Conservation (phyloP, 2,329 filamentous ascomycete genomes). For the Reticulascus tulasneorum region DNA sequence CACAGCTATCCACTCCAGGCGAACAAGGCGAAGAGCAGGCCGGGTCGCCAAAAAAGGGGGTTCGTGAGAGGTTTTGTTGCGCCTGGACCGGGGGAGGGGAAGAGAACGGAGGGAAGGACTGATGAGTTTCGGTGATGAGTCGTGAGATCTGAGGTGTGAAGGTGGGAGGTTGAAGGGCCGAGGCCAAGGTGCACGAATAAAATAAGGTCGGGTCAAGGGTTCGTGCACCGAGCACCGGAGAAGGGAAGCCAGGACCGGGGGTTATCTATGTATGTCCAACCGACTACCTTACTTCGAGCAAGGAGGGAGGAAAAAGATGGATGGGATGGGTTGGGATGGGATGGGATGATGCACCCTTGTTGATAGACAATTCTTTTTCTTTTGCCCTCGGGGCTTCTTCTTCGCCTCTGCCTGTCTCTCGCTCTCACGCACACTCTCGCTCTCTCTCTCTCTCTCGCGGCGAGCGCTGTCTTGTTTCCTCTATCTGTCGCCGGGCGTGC, state of each 20-base stretch:
- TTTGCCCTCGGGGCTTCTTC: neutral
- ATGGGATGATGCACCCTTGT: neutral
- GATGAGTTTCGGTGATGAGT: constrained; percentile 9
- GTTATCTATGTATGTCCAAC: too few relatives aligned
- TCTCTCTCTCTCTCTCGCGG: neutral
- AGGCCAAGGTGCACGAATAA: constrained; percentile 14
- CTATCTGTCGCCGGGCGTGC: too few relatives aligned
- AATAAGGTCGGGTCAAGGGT: constrained; percentile 10
- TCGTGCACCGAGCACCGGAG: constrained; percentile 15
- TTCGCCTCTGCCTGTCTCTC: neutral
- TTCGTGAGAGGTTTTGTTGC: neutral
- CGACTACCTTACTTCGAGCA: neutral
- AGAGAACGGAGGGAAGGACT: too few relatives aligned
- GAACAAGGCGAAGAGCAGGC: too few relatives aligned
- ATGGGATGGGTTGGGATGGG: neutral
- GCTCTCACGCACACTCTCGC: constrained; percentile 7
- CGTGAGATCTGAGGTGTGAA: constrained; percentile 12
- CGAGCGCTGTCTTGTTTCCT: neutral
- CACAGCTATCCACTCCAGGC: too few relatives aligned
- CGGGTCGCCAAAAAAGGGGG: too few relatives aligned
- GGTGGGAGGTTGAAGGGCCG: constrained; percentile 13
- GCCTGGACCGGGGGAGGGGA: neutral
- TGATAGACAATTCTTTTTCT: neutral
- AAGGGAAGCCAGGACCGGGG: too few relatives aligned
- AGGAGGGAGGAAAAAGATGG: neutral